These are phyloP conservation scores for Tuber melanosporum DNA, from an alignment of 495 filamentous ascomycete species.

Conservation along the genomic window DNA sequence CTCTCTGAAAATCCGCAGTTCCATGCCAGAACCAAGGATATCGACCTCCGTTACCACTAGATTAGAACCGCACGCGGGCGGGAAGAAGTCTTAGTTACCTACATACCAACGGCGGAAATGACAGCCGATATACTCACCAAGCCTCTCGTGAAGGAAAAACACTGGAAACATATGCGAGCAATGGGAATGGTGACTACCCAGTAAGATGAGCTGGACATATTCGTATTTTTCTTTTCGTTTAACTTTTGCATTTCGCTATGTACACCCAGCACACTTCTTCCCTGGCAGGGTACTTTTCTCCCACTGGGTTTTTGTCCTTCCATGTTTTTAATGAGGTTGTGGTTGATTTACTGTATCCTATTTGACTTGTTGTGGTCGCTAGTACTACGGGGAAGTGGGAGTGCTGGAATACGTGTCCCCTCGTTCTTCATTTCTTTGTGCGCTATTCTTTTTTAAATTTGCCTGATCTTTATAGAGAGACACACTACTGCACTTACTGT, in stretches of 20 bases:
- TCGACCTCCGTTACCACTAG: neutral
- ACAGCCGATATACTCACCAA: neutral
- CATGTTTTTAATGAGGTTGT: neutral
- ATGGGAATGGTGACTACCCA: too few species aligned
- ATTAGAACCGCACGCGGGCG: neutral
- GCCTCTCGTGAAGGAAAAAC: accelerated
- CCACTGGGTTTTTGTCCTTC: neutral
- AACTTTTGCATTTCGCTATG: neutral
- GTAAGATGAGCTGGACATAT: too few species aligned
- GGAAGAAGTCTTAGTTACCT: neutral
- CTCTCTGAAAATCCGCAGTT: neutral
- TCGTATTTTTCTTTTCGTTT: neutral
- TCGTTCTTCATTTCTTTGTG: too few species aligned
- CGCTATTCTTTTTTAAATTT: too few species aligned
- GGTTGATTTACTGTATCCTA: too few species aligned
- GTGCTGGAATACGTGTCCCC: too few species aligned
- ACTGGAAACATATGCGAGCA: neutral
- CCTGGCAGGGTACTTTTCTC: neutral
- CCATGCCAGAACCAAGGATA: neutral
- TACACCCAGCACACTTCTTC: neutral
- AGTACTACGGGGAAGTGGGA: too few species aligned
- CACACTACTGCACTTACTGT: too few species aligned
- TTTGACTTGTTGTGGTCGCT: too few species aligned
- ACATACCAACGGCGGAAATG: neutral
- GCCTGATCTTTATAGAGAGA: too few species aligned